Conservation (phyloP, 2,329 filamentous ascomycete genomes). For the Scortechinia acanthostroma region DNA sequence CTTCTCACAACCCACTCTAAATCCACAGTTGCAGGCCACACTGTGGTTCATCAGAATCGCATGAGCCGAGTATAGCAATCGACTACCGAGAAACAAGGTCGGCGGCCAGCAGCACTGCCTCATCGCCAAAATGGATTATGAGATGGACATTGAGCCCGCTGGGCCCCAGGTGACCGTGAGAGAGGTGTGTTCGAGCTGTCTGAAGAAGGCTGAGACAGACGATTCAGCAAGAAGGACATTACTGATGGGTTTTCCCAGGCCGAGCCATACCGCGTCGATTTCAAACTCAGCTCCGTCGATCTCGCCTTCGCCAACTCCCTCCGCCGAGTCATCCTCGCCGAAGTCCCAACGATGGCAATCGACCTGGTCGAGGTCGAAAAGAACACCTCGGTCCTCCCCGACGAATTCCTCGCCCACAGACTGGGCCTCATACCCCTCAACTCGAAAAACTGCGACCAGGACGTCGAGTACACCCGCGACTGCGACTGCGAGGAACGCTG, state of each 20-base stretch:
- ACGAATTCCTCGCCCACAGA: constrained; percentile 91
- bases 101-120: no score
- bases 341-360: constrained; percentile 90
- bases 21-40: no score
- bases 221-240: no score
- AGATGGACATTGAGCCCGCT: constrained; percentile 35
- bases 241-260: no score
- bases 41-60: no score
- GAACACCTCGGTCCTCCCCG: constrained; percentile 91
- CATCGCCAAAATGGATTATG: constrained; percentile 32
- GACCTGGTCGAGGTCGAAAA: constrained; percentile 87
- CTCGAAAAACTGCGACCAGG: constrained; percentile 73
- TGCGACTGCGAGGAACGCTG: constrained; percentile 96
- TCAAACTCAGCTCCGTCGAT: constrained; percentile 82
- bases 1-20: no score
- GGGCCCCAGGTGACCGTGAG: constrained; percentile 36
- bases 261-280: constrained; percentile 76
- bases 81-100: no score
- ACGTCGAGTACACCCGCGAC: constrained; percentile 76
- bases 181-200: constrained; percentile 23
- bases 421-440: constrained; percentile 84
- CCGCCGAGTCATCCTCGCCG: constrained; percentile 82
- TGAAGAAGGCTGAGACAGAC: neutral
- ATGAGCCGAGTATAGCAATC: no score
- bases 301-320: constrained; percentile 88